A percentile compares a stretch with the other conserved stretches of the same genome.
Evolutionary conservation across 352 stramenopile species (phyloP).

Genomic region (Thraustochytrium striatum): DNA sequence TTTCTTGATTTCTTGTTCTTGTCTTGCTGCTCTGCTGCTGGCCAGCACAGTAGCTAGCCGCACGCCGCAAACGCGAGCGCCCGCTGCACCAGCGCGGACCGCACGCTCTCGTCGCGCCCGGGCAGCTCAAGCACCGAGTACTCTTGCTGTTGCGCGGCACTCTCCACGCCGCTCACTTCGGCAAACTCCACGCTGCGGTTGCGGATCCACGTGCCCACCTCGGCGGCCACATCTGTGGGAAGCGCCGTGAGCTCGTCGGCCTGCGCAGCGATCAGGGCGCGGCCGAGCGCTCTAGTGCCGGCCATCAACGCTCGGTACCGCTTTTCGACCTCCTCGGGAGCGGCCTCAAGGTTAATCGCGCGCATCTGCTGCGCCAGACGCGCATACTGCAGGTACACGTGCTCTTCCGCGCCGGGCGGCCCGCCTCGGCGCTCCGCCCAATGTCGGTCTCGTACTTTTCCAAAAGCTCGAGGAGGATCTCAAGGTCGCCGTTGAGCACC

Average conservation of each 20-base stretch:
- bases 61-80: background rate
- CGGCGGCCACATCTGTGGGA: background rate
- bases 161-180: background rate
- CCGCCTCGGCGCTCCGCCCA: background rate
- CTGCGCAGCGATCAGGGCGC: background rate
- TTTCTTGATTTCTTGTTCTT: background rate
- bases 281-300: background rate
- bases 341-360: background rate
- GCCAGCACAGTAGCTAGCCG: background rate
- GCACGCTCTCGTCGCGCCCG: background rate
- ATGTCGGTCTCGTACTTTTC: background rate
- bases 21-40: background rate
- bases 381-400: conserved; percentile 17
- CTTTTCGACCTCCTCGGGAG: background rate
- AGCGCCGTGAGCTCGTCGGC: background rate
- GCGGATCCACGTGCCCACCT: conserved; percentile 39
- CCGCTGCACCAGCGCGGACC: background rate
- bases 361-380: background rate
- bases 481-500: conserved; percentile 1
- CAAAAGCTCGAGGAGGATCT: background rate
- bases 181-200: background rate
- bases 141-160: background rate
- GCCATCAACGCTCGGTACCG: background rate
- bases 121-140: background rate
- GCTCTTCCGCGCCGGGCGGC: background rate